phyloP scores from a whole-genome alignment of 192 early-diverging fungal species.

The Podila horticola region DNA sequence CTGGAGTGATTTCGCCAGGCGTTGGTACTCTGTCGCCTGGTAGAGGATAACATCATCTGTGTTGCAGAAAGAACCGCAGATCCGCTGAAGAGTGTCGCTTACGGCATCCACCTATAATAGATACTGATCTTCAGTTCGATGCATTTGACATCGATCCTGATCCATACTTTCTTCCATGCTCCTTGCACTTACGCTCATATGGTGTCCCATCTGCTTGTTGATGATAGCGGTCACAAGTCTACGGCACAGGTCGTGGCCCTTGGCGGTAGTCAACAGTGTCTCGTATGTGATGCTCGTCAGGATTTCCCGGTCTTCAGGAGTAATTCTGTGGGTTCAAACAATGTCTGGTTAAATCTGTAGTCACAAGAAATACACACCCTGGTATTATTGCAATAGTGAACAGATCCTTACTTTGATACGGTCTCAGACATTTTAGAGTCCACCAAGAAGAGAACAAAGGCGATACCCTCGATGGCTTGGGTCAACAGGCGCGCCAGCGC shows the following conservation, averaged over 20 bases:
- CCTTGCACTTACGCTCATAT: slow-evolving; percentile 56
- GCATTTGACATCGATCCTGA: no score
- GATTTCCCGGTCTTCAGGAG: slow-evolving; percentile 14
- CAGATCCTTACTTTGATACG: slow-evolving; percentile 43
- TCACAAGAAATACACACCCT: neutral
- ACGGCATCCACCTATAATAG: slow-evolving; percentile 54
- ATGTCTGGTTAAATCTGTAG: no score
- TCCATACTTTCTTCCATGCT: neutral
- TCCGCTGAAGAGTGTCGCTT: slow-evolving; percentile 67
- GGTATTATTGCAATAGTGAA: no score
- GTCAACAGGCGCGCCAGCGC: slow-evolving; percentile 66
- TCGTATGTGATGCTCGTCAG: slow-evolving; percentile 61
- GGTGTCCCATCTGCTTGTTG: slow-evolving; percentile 63
- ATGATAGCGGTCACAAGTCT: slow-evolving; percentile 75
- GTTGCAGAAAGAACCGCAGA: slow-evolving; percentile 73
- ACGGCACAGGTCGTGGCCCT: slow-evolving; percentile 65
- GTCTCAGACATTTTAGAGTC: slow-evolving; percentile 72
- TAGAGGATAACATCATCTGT: slow-evolving; percentile 72
- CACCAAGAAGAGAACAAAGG: slow-evolving; percentile 71
- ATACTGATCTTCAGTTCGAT: no score
- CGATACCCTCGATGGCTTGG: slow-evolving; percentile 69
- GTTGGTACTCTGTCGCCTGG: slow-evolving; percentile 67
- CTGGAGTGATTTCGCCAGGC: slow-evolving; percentile 56
- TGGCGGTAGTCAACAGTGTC: slow-evolving; percentile 59
- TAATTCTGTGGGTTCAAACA: no score